Evolutionary conservation across 2,329 filamentous ascomycete genomes (phyloP).

Genomic region (Alternaria rosae): DNA sequence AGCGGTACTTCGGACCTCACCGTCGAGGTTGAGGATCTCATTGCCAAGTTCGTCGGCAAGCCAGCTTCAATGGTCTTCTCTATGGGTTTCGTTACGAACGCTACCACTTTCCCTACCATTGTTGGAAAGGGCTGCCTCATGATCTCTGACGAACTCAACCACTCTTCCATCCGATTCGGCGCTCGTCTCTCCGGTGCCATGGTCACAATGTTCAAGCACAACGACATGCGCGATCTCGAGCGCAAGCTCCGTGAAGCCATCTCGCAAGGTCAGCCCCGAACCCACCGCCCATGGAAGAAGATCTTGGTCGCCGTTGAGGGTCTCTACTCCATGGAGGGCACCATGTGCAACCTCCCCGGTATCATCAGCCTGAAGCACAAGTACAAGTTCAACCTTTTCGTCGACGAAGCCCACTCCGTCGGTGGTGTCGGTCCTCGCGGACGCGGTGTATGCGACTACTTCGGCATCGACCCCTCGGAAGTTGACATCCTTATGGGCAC

Average conservation of each 20-base stretch:
- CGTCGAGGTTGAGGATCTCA: constrained; percentile 85
- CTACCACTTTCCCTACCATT: constrained; percentile 88
- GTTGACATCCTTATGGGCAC: constrained; percentile 98
- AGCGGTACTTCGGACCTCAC: constrained; percentile 87
- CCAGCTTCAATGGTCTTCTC: constrained; percentile 95
- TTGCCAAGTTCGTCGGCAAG: constrained; percentile 93
- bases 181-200: constrained; percentile 93
- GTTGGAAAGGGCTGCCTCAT: constrained; percentile 93
- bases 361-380: constrained; percentile 86
- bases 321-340: constrained; percentile 99
- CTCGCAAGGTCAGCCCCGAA: constrained; percentile 94
- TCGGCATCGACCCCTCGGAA: constrained; percentile 84
- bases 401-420: constrained; percentile 96
- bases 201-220: constrained; percentile 97
- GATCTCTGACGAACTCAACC: constrained; percentile 96
- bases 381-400: constrained; percentile 96
- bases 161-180: constrained; percentile 95
- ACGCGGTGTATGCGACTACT: constrained; percentile 96
- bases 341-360: constrained; percentile 96
- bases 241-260: constrained; percentile 87
- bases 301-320: constrained; percentile 96
- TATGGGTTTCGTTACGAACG: constrained; percentile 98
- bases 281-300: constrained; percentile 99
- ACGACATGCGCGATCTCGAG: constrained; percentile 90
- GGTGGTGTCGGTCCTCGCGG: constrained; percentile 89